Evolutionary conservation across 768 basidiomycete genomes (phyloP).

Genomic region (Tricholoma furcatifolium): DNA sequence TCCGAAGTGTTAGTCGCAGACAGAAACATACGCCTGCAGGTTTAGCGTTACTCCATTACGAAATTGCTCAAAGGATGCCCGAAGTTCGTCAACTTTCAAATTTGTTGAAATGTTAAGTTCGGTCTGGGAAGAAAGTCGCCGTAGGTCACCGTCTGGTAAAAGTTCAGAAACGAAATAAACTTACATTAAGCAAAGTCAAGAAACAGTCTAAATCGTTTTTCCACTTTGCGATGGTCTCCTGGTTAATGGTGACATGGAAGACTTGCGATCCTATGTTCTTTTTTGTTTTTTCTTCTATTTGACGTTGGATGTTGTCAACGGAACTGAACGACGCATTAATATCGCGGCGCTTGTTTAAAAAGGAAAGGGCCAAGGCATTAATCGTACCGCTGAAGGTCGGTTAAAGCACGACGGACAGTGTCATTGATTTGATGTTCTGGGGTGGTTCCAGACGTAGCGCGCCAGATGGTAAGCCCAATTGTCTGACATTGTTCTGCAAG

Average conservation of each 20-base stretch:
- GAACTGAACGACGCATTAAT: neutral
- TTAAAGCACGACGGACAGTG: neutral
- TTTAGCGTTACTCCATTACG: neutral
- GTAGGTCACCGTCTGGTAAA: too few species aligned
- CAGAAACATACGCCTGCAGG: too few species aligned
- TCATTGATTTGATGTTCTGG: too few species aligned
- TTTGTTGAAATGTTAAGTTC: conserved; percentile 11
- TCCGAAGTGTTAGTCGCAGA: too few species aligned
- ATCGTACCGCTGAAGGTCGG: conserved; percentile 3
- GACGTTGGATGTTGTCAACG: neutral
- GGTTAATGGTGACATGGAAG: conserved; percentile 7
- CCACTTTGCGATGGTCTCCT: too few species aligned
- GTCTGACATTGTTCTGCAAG: too few species aligned
- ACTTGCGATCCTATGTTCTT: conserved; percentile 4
- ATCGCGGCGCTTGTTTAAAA: neutral
- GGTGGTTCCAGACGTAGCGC: conserved; percentile 1
- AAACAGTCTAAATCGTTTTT: conserved; percentile 3
- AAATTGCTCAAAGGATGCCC: conserved; percentile 5
- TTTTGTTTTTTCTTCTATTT: conserved; percentile 3
- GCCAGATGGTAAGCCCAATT: conserved; percentile 8
- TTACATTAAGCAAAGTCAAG: conserved; percentile 10
- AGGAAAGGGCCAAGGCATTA: neutral
- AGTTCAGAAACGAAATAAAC: neutral
- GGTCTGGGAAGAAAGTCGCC: neutral
- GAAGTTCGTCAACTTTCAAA: conserved; percentile 10